A percentile compares a stretch with the other conserved stretches of the same genome.
phyloP scores from a whole-genome alignment of 352 stramenopile species.

The Phytopythium cucurbitacearum region DNA sequence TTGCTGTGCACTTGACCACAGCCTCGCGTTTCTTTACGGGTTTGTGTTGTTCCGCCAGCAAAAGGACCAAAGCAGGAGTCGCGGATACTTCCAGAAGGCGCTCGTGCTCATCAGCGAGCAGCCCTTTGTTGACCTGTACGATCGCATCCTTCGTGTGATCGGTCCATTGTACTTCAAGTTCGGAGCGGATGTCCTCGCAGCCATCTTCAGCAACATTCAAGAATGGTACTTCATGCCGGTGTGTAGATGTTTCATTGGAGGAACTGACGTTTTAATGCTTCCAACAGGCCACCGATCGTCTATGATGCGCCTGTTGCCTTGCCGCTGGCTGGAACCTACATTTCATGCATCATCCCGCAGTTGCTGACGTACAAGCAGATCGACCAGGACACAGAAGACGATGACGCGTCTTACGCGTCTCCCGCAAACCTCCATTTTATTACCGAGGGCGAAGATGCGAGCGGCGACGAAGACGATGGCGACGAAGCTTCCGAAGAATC shows the following conservation, averaged over 20 bases:
- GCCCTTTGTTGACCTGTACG: conserved; percentile 77
- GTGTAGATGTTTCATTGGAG: background rate
- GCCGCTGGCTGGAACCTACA: conserved; percentile 69
- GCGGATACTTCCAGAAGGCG: conserved; percentile 83
- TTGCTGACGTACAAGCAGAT: conserved; percentile 51
- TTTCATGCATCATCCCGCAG: conserved; percentile 69
- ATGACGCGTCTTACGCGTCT: conserved; percentile 21
- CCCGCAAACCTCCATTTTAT: conserved; percentile 46
- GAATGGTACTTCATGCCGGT: conserved; percentile 35
- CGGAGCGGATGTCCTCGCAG: conserved; percentile 57
- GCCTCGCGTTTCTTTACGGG: conserved; percentile 54
- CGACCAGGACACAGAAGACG: conserved; percentile 27
- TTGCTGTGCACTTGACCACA: conserved; percentile 10
- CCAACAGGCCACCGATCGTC: conserved; percentile 43
- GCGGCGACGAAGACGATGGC: conserved; percentile 22
- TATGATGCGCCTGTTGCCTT: conserved; percentile 45
- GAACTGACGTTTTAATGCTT: background rate
- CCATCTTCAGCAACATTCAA: conserved; percentile 68
- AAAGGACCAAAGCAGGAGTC: conserved; percentile 56
- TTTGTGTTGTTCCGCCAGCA: conserved; percentile 86
- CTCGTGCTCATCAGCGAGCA: conserved; percentile 72
- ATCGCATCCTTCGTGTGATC: conserved; percentile 60
- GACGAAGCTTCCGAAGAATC: conserved; percentile 18
- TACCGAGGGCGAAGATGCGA: conserved; percentile 28
- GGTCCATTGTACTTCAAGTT: conserved; percentile 79